These are phyloP conservation scores for Babesia ovata DNA, from an alignment of 169 alveolate species.

Conservation along the genomic window DNA sequence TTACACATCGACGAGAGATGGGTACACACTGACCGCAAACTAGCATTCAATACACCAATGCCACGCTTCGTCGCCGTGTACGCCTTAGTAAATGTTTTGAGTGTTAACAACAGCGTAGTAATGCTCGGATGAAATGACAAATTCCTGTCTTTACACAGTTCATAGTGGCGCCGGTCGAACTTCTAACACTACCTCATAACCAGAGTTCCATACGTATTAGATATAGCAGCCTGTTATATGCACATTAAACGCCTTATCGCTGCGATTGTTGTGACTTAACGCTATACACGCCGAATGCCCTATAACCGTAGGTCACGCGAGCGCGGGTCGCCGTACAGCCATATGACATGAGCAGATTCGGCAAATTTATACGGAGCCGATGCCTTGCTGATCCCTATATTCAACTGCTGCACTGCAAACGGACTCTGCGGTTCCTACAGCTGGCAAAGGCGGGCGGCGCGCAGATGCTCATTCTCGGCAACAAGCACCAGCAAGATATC, in stretches of 20 bases:
- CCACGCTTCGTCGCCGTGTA: no score
- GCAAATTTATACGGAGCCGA: conserved; percentile 70
- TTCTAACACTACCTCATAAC: not conserved
- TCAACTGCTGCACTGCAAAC: conserved; percentile 70
- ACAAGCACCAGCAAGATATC: conserved; percentile 53
- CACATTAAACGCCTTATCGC: not conserved
- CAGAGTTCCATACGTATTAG: not conserved
- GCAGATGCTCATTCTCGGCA: conserved; percentile 70
- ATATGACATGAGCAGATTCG: conserved; percentile 50
- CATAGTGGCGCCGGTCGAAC: not conserved
- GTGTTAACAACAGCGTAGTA: no score
- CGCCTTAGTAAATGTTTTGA: no score
- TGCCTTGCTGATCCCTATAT: conserved; percentile 76
- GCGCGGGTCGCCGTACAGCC: not conserved
- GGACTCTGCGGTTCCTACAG: conserved; percentile 70
- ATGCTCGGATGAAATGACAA: no score
- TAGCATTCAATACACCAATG: no score
- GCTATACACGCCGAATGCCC: conserved; percentile 20
- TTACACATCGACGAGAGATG: no score
- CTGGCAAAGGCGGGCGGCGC: conserved; percentile 72
- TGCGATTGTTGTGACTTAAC: not conserved
- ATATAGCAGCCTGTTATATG: not conserved
- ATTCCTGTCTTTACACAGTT: no score
- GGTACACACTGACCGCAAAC: no score
- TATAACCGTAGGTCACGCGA: conserved; percentile 2